A percentile compares a stretch with the other conserved stretches of the same genome.
Evolutionary conservation across 1,139 yeast species (phyloP).

Genomic region (Kurtzmaniella natalensis): DNA sequence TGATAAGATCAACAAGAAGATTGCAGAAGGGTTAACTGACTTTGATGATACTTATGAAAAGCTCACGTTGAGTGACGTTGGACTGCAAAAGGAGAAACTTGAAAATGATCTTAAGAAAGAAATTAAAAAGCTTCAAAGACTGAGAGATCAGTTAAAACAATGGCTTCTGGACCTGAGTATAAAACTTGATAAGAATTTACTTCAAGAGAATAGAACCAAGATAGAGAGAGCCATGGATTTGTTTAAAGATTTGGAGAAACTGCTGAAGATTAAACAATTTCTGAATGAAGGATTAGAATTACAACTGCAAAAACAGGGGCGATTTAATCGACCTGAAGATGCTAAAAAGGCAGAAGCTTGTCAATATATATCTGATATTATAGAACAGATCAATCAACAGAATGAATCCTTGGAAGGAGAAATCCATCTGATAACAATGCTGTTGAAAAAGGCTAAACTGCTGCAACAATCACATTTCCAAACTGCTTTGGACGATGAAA

Average conservation of each 20-base stretch:
- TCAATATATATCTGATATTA: constrained; percentile 64
- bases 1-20: constrained; percentile 93
- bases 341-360: constrained; percentile 65
- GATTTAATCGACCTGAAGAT: constrained; percentile 68
- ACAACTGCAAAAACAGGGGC: constrained; percentile 40
- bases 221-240: constrained; percentile 96
- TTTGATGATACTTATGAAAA: constrained; percentile 89
- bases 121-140: constrained; percentile 89
- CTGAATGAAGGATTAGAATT: constrained; percentile 89
- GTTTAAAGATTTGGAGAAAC: constrained; percentile 91
- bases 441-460: constrained; percentile 50
- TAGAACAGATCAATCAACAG: constrained; percentile 83
- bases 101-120: constrained; percentile 94
- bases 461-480: constrained; percentile 32
- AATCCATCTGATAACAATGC: constrained; percentile 50
- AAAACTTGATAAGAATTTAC: constrained; percentile 72
- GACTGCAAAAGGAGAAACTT: constrained; percentile 88
- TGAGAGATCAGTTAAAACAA: constrained; percentile 91
- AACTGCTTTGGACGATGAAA: constrained; percentile 55
- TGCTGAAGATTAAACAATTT: constrained; percentile 93
- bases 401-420: constrained; percentile 77
- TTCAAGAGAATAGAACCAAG: constrained; percentile 75
- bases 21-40: constrained; percentile 84
- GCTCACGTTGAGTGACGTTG: constrained; percentile 74
- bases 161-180: constrained; percentile 94